phyloP scores from a whole-genome alignment of 1,284 basidiomycete genomes.

The Tylopilus sp. region DNA sequence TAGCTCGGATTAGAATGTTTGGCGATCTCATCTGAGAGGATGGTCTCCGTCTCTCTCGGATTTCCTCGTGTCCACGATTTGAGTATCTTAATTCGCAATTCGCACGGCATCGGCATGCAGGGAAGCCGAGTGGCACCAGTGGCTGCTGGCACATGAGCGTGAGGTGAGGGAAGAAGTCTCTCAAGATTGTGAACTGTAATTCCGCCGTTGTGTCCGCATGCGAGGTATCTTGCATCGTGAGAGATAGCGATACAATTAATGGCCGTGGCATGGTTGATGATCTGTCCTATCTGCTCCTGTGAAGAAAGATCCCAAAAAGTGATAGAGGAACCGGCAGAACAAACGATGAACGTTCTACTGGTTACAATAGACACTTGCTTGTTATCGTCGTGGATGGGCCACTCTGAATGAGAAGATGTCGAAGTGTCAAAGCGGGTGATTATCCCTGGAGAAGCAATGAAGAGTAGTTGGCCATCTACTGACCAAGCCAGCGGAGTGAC shows the following conservation, averaged over 20 bases:
- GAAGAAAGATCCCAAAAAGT: conserved; percentile 14
- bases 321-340: conserved; percentile 5
- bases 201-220: conserved; percentile 2
- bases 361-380: background rate
- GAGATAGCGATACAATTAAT: conserved; percentile 7
- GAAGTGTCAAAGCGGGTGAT: conserved; percentile 2
- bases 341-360: conserved; percentile 1
- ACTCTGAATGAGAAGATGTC: background rate
- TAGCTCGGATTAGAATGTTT: background rate
- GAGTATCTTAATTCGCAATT: background rate
- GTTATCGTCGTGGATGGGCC: background rate
- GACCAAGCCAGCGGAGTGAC: conserved; percentile 8
- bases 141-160: background rate
- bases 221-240: conserved; percentile 8
- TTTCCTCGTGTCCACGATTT: conserved; percentile 2
- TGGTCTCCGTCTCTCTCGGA: background rate
- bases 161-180: conserved; percentile 1
- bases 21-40: conserved; percentile 7
- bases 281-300: conserved; percentile 2
- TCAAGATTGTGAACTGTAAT: conserved; percentile 5
- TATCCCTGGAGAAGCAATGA: background rate
- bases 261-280: background rate
- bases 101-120: background rate
- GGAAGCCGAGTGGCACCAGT: background rate
- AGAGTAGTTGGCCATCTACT: conserved; percentile 1